Percentiles rank a stretch among this genome's conserved stretches.
phyloP scores from a whole-genome alignment of 768 basidiomycete species.

The Suillus tomentosus region DNA sequence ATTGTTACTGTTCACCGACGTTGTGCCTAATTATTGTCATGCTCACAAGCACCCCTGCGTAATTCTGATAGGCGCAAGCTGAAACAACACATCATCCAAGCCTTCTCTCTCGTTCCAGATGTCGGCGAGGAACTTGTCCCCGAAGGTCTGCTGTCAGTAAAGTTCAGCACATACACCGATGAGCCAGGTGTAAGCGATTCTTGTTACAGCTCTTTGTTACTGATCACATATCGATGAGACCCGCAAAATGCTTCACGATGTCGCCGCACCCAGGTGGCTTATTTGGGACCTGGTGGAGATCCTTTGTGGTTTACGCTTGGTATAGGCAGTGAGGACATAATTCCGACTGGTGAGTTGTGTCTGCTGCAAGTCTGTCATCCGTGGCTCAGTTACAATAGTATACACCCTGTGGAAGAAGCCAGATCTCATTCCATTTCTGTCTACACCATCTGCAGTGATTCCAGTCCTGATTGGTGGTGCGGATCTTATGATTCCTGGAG shows the following conservation, averaged over 20 bases:
- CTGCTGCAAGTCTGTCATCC: not conserved
- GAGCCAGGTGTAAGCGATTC: constrained; percentile 63
- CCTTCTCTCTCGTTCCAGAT: constrained; percentile 52
- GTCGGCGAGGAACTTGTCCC: constrained; percentile 73
- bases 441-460: constrained; percentile 71
- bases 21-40: not conserved
- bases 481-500: constrained; percentile 58
- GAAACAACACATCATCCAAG: constrained; percentile 54
- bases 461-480: constrained; percentile 76
- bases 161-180: constrained; percentile 63
- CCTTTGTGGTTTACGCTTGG: constrained; percentile 81
- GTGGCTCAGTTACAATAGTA: constrained; percentile 36
- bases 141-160: constrained; percentile 67
- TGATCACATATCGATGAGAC: constrained; percentile 13
- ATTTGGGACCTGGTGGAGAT: constrained; percentile 63
- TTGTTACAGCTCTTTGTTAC: constrained; percentile 1
- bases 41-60: constrained; percentile 56
- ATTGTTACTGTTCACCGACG: not conserved
- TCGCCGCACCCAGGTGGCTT: constrained; percentile 49
- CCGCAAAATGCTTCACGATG: not conserved
- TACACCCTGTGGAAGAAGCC: constrained; percentile 81
- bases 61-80: constrained; percentile 75
- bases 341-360: constrained; percentile 59
- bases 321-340: constrained; percentile 64
- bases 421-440: constrained; percentile 66